Conservation (phyloP, 2,329 filamentous ascomycete genomes). For the Leptographium procerum region DNA sequence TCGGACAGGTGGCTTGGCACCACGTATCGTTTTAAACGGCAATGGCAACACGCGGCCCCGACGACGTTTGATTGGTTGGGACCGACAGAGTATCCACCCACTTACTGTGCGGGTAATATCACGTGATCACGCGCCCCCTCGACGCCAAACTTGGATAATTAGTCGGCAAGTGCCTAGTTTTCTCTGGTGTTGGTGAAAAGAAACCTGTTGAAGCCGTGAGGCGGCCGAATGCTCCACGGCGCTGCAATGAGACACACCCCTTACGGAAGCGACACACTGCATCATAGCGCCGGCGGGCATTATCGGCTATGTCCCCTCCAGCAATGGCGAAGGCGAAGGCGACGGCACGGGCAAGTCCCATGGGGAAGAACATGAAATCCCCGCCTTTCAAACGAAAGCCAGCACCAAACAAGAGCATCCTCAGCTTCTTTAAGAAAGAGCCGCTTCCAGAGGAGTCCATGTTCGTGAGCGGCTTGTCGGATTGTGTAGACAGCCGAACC, state of each 20-base stretch:
- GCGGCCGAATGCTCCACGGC: background rate
- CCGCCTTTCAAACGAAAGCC: background rate
- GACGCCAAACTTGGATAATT: background rate
- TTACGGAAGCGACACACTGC: background rate
- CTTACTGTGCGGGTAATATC: background rate
- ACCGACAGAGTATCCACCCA: background rate
- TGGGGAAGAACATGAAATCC: slow-evolving; percentile 4
- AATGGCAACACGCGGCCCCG: background rate
- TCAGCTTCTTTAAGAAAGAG: slow-evolving; percentile 65
- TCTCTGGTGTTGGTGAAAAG: background rate
- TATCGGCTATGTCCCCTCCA: slow-evolving; percentile 4
- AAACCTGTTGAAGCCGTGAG: background rate
- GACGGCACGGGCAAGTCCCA: slow-evolving; percentile 1
- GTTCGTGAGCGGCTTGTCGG: slow-evolving; percentile 27
- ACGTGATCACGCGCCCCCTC: background rate
- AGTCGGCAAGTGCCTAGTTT: background rate
- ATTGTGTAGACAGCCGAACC: background rate
- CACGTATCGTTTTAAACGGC: background rate
- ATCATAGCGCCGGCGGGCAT: background rate
- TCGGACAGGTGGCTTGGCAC: slow-evolving; percentile 6
- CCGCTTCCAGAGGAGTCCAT: slow-evolving; percentile 47
- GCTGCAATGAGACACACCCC: background rate
- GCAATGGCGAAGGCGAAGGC: slow-evolving; percentile 1
- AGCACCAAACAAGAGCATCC: slow-evolving; percentile 38
- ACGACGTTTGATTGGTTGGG: background rate